Percentiles rank a stretch among this genome's conserved stretches.
These are phyloP conservation scores for Ustilago curta DNA, from an alignment of 1,284 basidiomycete genomes.

Conservation along the genomic window DNA sequence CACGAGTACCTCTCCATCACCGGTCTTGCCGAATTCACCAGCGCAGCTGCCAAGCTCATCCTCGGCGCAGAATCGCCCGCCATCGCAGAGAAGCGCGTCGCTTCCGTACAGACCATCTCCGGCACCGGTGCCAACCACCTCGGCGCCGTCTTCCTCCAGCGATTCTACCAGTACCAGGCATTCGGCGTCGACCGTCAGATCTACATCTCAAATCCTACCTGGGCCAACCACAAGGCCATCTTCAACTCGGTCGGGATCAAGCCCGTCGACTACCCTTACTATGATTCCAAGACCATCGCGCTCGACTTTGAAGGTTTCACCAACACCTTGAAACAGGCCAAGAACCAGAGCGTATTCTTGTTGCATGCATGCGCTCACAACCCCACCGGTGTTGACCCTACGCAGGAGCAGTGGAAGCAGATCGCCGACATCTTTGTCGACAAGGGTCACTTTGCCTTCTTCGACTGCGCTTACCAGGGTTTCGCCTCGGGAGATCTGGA, in stretches of 20 bases:
- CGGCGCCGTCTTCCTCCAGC: conserved; percentile 86
- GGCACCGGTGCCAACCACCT: conserved; percentile 96
- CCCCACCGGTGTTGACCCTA: conserved; percentile 93
- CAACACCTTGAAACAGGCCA: conserved; percentile 73
- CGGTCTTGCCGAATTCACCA: conserved; percentile 83
- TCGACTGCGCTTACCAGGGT: conserved; percentile 95
- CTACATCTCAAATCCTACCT: conserved; percentile 90
- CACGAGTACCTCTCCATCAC: conserved; percentile 95
- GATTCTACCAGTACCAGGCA: conserved; percentile 77
- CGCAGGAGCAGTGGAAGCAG: conserved; percentile 84
- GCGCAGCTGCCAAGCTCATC: conserved; percentile 83
- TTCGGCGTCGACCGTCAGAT: conserved; percentile 72
- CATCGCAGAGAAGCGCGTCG: conserved; percentile 75
- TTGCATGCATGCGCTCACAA: conserved; percentile 95
- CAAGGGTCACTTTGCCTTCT: conserved; percentile 88
- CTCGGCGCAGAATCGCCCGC: conserved; percentile 81
- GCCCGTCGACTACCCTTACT: conserved; percentile 86
- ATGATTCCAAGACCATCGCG: conserved; percentile 87
- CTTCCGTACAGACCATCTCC: conserved; percentile 78
- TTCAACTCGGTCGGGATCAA: conserved; percentile 85
- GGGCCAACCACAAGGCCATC: conserved; percentile 94
- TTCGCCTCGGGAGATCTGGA: conserved; percentile 87
- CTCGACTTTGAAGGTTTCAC: conserved; percentile 85
- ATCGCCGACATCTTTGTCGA: conserved; percentile 81
- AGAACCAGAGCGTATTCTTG: conserved; percentile 83